Conservation (phyloP, 2,329 filamentous ascomycete species). For the Sporothrix phasma region DNA sequence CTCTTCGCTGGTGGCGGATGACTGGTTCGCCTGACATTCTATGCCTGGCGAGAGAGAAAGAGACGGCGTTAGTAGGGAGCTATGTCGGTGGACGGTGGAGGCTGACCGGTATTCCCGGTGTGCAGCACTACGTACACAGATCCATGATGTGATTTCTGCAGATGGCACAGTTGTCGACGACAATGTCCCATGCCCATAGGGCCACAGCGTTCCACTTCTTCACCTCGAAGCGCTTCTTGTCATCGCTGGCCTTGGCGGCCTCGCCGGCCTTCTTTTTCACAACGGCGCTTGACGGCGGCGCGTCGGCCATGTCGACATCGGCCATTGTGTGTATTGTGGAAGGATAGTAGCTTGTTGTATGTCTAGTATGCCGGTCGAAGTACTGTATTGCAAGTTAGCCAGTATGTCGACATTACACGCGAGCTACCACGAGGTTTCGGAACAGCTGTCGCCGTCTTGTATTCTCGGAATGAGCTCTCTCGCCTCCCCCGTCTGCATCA, state of each 20-base stretch:
- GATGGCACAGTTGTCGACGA: slow-evolving; percentile 98
- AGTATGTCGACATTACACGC: not conserved
- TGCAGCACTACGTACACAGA: slow-evolving; percentile 53
- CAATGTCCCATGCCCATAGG: slow-evolving; percentile 98
- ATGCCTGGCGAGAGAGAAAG: slow-evolving; percentile 52
- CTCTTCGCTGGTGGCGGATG: slow-evolving; percentile 92
- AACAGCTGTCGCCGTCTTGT: not conserved
- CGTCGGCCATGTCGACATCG: slow-evolving; percentile 95
- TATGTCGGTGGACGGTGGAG: not conserved
- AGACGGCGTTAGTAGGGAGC: not conserved
- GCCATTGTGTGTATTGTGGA: slow-evolving; percentile 50
- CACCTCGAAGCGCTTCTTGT: slow-evolving; percentile 94
- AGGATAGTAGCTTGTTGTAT: not conserved
- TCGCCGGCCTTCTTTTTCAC: slow-evolving; percentile 45
- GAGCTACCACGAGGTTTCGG: not conserved
- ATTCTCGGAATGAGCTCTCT: not conserved
- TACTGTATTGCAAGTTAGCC: not conserved
- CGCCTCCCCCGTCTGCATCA: not conserved
- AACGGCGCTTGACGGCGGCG: slow-evolving; percentile 43
- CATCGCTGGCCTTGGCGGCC: slow-evolving; percentile 42
- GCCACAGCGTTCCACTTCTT: slow-evolving; percentile 99
- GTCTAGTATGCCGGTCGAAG: not conserved
- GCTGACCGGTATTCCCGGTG: not conserved
- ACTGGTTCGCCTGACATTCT: slow-evolving; percentile 97
- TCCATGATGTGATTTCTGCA: slow-evolving; percentile 99